phyloP scores from a whole-genome alignment of 345 rosid species.

The Dipteronia dyeriana region DNA sequence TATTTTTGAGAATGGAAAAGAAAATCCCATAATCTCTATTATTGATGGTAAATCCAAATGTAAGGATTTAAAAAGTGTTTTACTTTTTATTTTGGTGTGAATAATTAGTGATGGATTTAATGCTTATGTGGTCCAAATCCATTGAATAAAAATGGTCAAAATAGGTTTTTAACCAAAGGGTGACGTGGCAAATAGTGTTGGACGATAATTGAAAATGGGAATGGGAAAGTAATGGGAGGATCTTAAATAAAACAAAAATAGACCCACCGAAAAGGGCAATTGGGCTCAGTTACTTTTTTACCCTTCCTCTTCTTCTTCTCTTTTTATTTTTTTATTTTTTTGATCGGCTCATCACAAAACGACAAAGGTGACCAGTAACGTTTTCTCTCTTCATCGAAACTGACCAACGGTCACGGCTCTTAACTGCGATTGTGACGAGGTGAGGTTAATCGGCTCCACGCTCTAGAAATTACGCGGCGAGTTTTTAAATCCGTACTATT shows the following conservation, averaged over 20 bases:
- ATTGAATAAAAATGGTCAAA: not conserved
- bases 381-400: not conserved
- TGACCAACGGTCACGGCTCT: not conserved
- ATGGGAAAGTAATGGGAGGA: not conserved
- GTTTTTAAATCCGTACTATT: not conserved
- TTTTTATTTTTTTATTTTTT: not conserved
- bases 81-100: too few relatives aligned
- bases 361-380: not conserved
- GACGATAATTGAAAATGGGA: not conserved
- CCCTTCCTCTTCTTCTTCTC: slow-evolving; percentile 6
- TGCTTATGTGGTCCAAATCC: too few relatives aligned
- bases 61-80: too few relatives aligned
- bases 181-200: not conserved
- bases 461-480: not conserved
- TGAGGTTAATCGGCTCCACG: not conserved
- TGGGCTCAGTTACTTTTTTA: slow-evolving; percentile 8
- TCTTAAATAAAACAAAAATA: not conserved
- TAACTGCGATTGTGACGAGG: not conserved
- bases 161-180: not conserved
- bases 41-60: too few relatives aligned
- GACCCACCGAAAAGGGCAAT: not conserved
- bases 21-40: too few relatives aligned
- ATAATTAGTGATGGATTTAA: too few relatives aligned
- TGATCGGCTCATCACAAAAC: slow-evolving; percentile 11
- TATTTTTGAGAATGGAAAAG: too few relatives aligned